Evolutionary conservation across 805 yeast species (phyloP).

Genomic region (Hanseniaspora thailandica): DNA sequence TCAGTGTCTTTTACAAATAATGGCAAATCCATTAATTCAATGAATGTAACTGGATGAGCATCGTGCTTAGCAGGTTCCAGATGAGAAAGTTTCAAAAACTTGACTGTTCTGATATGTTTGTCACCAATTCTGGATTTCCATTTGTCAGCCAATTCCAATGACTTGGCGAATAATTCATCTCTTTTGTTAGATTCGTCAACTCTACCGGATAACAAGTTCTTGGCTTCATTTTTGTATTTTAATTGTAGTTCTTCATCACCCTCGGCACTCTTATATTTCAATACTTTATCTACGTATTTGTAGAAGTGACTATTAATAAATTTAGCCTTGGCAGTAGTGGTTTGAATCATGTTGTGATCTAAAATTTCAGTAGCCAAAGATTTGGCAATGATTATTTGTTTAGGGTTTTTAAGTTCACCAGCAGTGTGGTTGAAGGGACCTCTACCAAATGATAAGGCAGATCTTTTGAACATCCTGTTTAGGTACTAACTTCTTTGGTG

Average conservation of each 20-base stretch:
- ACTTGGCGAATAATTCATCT: constrained; percentile 49
- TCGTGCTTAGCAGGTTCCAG: constrained; percentile 83
- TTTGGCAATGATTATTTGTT: constrained; percentile 7
- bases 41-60: constrained; percentile 75
- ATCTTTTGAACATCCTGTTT: constrained; percentile 11
- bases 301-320: constrained; percentile 36
- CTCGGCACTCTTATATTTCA: constrained; percentile 40
- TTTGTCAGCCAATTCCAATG: constrained; percentile 51
- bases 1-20: background rate
- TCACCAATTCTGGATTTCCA: constrained; percentile 17
- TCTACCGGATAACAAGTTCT: constrained; percentile 35
- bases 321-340: constrained; percentile 67
- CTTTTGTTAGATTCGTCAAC: constrained; percentile 32
- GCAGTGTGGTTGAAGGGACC: constrained; percentile 5
- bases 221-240: constrained; percentile 22
- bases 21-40: constrained; percentile 72
- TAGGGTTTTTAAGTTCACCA: constrained; percentile 2
- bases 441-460: constrained; percentile 8
- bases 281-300: constrained; percentile 48
- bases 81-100: constrained; percentile 74
- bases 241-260: constrained; percentile 1
- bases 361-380: constrained; percentile 34
- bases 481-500: no score
- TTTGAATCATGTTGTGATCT: constrained; percentile 57
- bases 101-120: constrained; percentile 31